Conservation (phyloP, 192 early-diverging fungal species). For the Coemansia sp. region DNA sequence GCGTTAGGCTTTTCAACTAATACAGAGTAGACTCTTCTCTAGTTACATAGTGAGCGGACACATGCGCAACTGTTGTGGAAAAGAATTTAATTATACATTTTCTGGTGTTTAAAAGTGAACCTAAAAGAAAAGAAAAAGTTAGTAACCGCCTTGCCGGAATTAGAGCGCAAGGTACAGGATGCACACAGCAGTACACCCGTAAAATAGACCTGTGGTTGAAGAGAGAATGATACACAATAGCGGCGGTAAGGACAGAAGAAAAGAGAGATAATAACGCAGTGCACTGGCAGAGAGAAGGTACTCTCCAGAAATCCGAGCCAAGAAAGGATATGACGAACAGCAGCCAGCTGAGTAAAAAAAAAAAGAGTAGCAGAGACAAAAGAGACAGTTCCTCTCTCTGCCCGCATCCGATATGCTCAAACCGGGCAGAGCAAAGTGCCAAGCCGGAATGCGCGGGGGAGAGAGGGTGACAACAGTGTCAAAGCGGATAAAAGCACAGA, state of each 20-base stretch:
- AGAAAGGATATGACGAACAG: background rate
- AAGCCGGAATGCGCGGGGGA: background rate
- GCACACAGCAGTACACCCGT: background rate
- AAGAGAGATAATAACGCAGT: background rate
- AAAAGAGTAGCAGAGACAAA: background rate
- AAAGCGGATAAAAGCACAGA: slow-evolving; percentile 2
- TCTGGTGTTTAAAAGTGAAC: no score
- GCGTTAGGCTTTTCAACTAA: background rate
- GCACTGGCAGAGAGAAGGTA: background rate
- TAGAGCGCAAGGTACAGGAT: background rate
- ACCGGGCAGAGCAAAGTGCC: no score
- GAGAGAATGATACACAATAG: slow-evolving; percentile 3
- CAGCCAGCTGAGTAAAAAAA: background rate
- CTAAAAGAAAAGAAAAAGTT: background rate
- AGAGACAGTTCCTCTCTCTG: background rate
- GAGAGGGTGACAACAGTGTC: background rate
- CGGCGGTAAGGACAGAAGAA: background rate
- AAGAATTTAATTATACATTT: background rate
- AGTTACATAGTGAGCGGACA: no score
- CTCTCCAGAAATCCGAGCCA: background rate
- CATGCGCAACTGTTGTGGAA: background rate
- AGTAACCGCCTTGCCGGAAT: background rate
- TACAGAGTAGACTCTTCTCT: no score
- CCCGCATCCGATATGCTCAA: background rate
- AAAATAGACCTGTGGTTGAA: background rate